Percentiles rank a stretch among this genome's conserved stretches.
phyloP scores from a whole-genome alignment of 1,284 basidiomycete species.

The Leccinum brunneo-olivaceum region DNA sequence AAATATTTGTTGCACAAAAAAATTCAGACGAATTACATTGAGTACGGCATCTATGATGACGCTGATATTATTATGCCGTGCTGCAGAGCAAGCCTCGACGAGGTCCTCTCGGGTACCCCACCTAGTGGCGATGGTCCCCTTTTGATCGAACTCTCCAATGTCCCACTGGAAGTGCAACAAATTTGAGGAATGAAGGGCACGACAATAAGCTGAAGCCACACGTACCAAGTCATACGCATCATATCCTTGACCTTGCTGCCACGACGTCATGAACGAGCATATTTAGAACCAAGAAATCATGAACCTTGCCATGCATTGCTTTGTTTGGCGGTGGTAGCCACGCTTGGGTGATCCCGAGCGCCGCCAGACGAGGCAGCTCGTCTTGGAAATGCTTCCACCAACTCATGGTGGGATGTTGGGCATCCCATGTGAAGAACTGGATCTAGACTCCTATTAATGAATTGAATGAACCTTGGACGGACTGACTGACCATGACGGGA shows the following conservation, averaged over 20 bases:
- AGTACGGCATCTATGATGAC: conserved; percentile 73
- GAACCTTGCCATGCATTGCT: conserved; percentile 52
- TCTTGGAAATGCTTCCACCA: conserved; percentile 82
- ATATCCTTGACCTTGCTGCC: conserved; percentile 64
- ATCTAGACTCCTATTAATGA: conserved; percentile 38
- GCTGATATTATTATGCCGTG: conserved; percentile 53
- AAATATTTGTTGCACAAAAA: conserved; percentile 5
- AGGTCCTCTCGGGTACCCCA: conserved; percentile 90
- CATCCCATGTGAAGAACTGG: conserved; percentile 83
- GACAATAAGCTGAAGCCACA: neutral
- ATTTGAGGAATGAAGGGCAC: neutral
- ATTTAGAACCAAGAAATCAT: conserved; percentile 3
- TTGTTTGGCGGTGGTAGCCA: conserved; percentile 80
- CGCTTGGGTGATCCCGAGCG: conserved; percentile 78
- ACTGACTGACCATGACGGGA: conserved; percentile 55
- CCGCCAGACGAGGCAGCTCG: conserved; percentile 63
- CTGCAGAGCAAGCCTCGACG: conserved; percentile 55
- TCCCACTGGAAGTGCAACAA: conserved; percentile 56
- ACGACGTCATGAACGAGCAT: conserved; percentile 6
- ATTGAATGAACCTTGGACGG: neutral
- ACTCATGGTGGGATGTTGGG: conserved; percentile 48
- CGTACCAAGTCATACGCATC: conserved; percentile 75
- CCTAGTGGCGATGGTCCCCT: conserved; percentile 74
- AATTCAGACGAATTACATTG: conserved; percentile 44
- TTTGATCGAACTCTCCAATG: conserved; percentile 88